A percentile compares a stretch with the other conserved stretches of the same genome.
Evolutionary conservation across 768 basidiomycete genomes (phyloP).

Genomic region (Gelatoporia subvermispora): DNA sequence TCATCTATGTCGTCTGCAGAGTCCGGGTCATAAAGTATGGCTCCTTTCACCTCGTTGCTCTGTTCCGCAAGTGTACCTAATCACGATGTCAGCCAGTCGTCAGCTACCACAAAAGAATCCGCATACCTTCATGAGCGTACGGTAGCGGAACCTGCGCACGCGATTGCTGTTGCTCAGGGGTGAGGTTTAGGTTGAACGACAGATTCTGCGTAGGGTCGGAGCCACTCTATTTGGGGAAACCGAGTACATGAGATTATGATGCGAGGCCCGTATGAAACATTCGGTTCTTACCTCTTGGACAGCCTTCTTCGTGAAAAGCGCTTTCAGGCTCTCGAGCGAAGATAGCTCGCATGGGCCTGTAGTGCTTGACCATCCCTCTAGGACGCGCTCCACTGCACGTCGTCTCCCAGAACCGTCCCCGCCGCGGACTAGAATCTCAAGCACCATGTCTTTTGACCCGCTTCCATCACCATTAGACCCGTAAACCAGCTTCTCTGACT

Average conservation of each 20-base stretch:
- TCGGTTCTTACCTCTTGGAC: constrained; percentile 10
- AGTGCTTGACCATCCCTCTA: constrained; percentile 57
- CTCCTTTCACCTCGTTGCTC: constrained; percentile 26
- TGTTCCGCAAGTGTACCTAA: constrained; percentile 32
- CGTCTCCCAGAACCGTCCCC: constrained; percentile 37
- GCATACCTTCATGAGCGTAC: constrained; percentile 78
- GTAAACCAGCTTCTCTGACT: constrained; percentile 58
- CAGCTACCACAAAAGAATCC: neutral
- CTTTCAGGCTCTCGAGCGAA: constrained; percentile 48
- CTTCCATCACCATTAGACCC: constrained; percentile 49
- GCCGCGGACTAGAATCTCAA: constrained; percentile 56
- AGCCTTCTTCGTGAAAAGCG: constrained; percentile 37
- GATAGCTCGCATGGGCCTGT: constrained; percentile 39
- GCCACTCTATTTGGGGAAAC: constrained; percentile 18
- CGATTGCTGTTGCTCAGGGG: constrained; percentile 72
- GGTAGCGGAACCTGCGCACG: constrained; percentile 83
- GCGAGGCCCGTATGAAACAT: neutral
- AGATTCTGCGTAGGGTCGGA: constrained; percentile 62
- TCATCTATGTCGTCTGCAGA: constrained; percentile 94
- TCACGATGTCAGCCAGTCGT: neutral
- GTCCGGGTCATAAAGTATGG: constrained; percentile 87
- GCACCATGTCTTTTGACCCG: constrained; percentile 48
- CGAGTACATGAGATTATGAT: neutral
- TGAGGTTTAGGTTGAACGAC: constrained; percentile 88
- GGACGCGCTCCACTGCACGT: constrained; percentile 50